Evolutionary conservation across 371 early-diverging fungal genomes (phyloP), one percentile per base, ranked within the genome.

Genomic region (Mortierella sp.): DNA sequence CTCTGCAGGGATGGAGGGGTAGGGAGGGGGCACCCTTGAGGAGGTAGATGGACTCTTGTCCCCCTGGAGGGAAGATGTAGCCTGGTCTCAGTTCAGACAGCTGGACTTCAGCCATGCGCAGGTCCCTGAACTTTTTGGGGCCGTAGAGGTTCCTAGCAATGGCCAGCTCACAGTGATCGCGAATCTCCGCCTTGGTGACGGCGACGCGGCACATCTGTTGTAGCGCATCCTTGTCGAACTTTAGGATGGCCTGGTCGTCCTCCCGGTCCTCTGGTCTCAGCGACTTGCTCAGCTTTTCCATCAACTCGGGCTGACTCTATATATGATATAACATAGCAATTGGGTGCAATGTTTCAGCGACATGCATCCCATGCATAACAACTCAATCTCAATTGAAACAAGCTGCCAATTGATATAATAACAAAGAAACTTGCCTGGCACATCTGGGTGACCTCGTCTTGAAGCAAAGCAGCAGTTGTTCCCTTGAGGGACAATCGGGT

Each of bases 191-290:
- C 70, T 83, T 83, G 40, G 58, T 41, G 26, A 83, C 79, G 4
- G 83, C 83, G 24, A 78, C 76, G 14, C 74, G 75, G 50, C 83
- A 83, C 83, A 83, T 83, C 53, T 70, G 75, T 70, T 83, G 83
- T 2, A 83, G 44, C 1, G 83, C 83, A 70, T 83, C 79, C 66
- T 78, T 74, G 70, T 83, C 83, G 66, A 83, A 83, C 47, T 72
- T 74, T 34, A 83, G 70, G 45, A 83, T 83, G 10, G 83, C 78
- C 47, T 83, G 83, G 70, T 83, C 83, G 10, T 83, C 83, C 58
- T 83, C 83, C 3, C 75, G 68, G 34, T 78, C 83, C 41, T 83
- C 83, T 19, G 75, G 65, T 37, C 79, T 71, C 52, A 83, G 45
- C 40, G 83, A 75, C 55, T 66, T 78, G 70, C 73, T 74, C 43